Evolutionary conservation across 345 rosid genomes (phyloP), one percentile per base, ranked within the genome.

Genomic region (Syzygium aromaticum): DNA sequence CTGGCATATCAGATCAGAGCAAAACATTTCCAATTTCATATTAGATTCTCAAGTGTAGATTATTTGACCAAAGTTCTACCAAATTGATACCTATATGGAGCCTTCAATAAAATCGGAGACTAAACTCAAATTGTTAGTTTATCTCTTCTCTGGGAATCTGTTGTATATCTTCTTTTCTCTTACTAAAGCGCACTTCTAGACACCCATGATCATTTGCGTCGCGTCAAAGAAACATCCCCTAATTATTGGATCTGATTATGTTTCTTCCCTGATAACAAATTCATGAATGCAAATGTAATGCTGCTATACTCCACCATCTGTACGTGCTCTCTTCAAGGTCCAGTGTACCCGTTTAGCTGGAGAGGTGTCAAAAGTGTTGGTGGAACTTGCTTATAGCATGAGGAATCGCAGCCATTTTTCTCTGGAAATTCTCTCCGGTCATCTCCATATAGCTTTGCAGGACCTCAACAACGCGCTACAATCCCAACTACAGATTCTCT

Each of bases 401-500:
- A 88, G 89, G 64, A 89, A 90, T 82, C 92, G 92, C 52, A 93
- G 96, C 25, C 97, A 92, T 25, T 96, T 95, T 90, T 94, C 97
- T 1, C 94, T 94, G 5, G 95, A 90, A 52, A 93, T 94, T 43
- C 94, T 96, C 88, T 95, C 96, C 16, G 94, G 93, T 59, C 93
- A 93, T 85, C 96, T 96, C 54, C 95, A 93, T 9, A 91, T 93
- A 80, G 96, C 96, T 78, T 87, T 96, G 8, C 92, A 91, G 43
- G 98, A 93, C 85, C 94, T 96, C 46, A 92, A 95, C 89, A 90
- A 89, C 2, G 95, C 95, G 6, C 85, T 95, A 85, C 93, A 93
- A 19, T 96, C 98, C 59, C 97, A 95, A 82, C 96, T 95, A 16
- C 88, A 92, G 82, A 94, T 93, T 84, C 94, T 95, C 46, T 93